Evolutionary conservation across 805 yeast genomes (phyloP), one percentile per base, ranked within the genome.

Genomic region (Citeromyces matritensis): DNA sequence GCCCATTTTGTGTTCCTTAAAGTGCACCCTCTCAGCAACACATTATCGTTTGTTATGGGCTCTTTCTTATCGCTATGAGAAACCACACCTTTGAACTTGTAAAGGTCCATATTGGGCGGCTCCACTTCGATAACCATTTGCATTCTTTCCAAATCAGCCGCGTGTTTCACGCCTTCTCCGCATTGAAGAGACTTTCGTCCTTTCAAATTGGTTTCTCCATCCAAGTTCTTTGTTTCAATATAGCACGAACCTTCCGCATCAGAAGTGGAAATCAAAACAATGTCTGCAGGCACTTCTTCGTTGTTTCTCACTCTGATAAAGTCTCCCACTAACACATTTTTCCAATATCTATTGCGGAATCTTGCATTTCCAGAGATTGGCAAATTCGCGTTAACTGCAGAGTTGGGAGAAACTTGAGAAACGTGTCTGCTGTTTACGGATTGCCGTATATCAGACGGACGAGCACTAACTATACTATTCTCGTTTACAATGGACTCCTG

Each of bases 221-320:
- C 84, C 34, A 76, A 54, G 42, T 74, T 75, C 40, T 74, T 71
- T 1, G 84, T 75, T 42, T 75, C 93, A 23, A 79, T 57, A 38
- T 58, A 65, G 52, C 86, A 78, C 31, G 66, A 69, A 31, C 76
- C 77, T 41, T 78, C 83, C 2, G 61, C 50, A 44, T 77, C 84
- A 23, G 82, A 70, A 3, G 85, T 63, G 4, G 84, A 60, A 6
- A 80, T 45, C 23, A 79, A 49, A 30, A 78, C 58, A 9, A 73
- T 49, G 51, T 80, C 93, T 2, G 88, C 85, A 1, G 93, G 93
- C 5, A 78, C 64, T 54, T 79, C 88, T 45, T 80, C 91, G 45
- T 80, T 73, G 40, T 72, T 70, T 38, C 75, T 69, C 15, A 80
- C 62, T 43, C 86, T 60, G 15, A 80, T 63, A 30, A 80, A 58